Conservation (phyloP, 192 early-diverging fungal genomes). For the Coemansia interrupta region DNA sequence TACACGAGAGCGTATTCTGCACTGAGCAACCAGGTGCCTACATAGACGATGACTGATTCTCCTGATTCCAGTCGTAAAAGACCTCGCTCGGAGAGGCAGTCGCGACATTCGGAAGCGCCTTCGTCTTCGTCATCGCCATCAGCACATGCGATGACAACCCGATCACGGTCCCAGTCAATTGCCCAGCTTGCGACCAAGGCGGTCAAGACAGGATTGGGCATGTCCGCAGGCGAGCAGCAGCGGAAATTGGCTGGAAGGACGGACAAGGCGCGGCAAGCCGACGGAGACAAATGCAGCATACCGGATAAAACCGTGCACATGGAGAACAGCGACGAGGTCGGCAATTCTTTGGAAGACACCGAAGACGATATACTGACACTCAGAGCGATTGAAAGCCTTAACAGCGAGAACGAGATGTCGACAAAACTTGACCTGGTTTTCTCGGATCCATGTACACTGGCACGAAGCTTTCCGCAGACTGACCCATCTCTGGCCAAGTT, state of each 20-base stretch:
- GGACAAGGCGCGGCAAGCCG: background rate
- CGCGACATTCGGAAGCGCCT: slow-evolving; percentile 13
- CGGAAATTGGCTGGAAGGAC: background rate
- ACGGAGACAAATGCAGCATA: too few relatives aligned
- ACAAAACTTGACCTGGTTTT: slow-evolving; percentile 36
- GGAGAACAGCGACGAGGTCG: background rate
- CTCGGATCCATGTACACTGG: slow-evolving; percentile 44
- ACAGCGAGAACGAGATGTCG: slow-evolving; percentile 23
- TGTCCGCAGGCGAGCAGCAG: slow-evolving; percentile 2
- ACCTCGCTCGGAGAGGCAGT: slow-evolving; percentile 25
- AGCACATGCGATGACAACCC: slow-evolving; percentile 31
- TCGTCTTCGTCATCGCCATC: slow-evolving; percentile 5
- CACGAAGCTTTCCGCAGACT: slow-evolving; percentile 45
- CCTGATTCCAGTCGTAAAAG: slow-evolving; percentile 39
- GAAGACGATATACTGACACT: slow-evolving; percentile 24
- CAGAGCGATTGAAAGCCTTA: slow-evolving; percentile 16
- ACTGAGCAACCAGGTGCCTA: background rate
- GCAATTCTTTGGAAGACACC: background rate
- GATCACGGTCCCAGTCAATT: slow-evolving; percentile 42
- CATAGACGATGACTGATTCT: slow-evolving; percentile 26
- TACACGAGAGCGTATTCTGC: slow-evolving; percentile 1
- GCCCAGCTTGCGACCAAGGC: slow-evolving; percentile 17
- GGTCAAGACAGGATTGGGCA: slow-evolving; percentile 4
- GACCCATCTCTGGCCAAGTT: slow-evolving; percentile 16
- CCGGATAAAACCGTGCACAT: too few relatives aligned